Conservation (phyloP, 2,329 filamentous ascomycete species). For the Aspergillus ruber region DNA sequence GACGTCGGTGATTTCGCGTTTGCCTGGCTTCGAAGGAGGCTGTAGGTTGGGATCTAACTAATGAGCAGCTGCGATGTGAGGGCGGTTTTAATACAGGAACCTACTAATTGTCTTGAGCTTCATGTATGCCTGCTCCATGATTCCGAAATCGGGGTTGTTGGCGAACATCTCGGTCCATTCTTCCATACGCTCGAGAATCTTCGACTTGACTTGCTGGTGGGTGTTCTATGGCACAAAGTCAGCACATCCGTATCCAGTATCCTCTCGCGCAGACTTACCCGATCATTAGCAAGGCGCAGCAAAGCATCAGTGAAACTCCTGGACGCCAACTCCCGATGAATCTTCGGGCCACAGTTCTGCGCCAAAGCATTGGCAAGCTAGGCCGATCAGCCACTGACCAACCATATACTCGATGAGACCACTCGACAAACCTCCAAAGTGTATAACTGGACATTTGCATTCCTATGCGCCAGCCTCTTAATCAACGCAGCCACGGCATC, state of each 20-base stretch:
- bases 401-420: background rate
- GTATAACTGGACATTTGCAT: constrained; percentile 93
- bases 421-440: constrained; percentile 63
- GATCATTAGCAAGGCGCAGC: constrained; percentile 81
- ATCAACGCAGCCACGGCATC: constrained; percentile 86
- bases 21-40: constrained; percentile 85
- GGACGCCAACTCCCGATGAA: constrained; percentile 85
- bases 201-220: constrained; percentile 91
- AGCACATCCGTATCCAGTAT: background rate
- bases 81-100: constrained; percentile 8
- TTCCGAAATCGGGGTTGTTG: constrained; percentile 81
- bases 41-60: constrained; percentile 78
- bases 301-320: constrained; percentile 92
- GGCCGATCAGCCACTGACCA: background rate
- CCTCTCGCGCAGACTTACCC: constrained; percentile 37
- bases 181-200: constrained; percentile 93
- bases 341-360: constrained; percentile 79
- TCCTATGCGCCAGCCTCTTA: constrained; percentile 83
- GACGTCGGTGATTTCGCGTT: constrained; percentile 80
- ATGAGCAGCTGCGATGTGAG: constrained; percentile 12
- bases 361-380: constrained; percentile 84
- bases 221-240: constrained; percentile 56
- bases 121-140: constrained; percentile 94
- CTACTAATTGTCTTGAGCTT: constrained; percentile 68
- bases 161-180: constrained; percentile 95